Evolutionary conservation across 75 land plant genomes (phyloP), one percentile per base, ranked within the genome.

Genomic region (Sequoia sempervirens): DNA sequence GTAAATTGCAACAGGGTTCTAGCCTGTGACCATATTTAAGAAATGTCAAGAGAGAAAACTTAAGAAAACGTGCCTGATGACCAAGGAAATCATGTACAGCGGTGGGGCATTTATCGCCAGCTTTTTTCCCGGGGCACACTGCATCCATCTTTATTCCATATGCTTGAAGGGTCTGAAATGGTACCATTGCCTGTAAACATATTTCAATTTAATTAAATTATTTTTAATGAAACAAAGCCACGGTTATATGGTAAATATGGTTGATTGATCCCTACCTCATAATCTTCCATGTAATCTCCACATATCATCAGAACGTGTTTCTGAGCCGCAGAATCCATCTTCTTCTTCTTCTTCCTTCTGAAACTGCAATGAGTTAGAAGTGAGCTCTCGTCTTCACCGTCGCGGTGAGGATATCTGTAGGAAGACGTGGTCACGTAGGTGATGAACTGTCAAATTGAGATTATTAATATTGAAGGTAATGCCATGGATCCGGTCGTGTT

Each of bases 281-380:
- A 97, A 79, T 97, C 99, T 81, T 97, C 99, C 87, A 92, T 88
- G 87, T 91, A 97, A 80, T 97, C 99, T 15, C 99, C 99, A 80
- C 93, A 91, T 34, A 97, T 85, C 38, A 97, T 81, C 66, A 97
- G 89, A 45, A 95, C 99, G 2, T 80, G 86, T 58, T 81, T 93
- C 82, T 68, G 58, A 85, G 83, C 85, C 53, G 73, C 75, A 58
- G 75, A 20, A 74, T 28, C 73, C 43, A 50, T n/a, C n/a, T n/a
- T 84, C 73, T 45, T 78, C 50, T 45, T 45, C 13, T 78, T 10
- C 80, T 0, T 23, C 66, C 13, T 23, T 23, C 66, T 20, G 66
- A 61, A 61, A 5, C 0, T 1, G 10, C 66, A 3, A 1, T 17
- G 20, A 0, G 58, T 56, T 17, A 2, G 4, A 13, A 17, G 4